Conservation (phyloP, 257 asterid species). For the Solanum virginianum region DNA sequence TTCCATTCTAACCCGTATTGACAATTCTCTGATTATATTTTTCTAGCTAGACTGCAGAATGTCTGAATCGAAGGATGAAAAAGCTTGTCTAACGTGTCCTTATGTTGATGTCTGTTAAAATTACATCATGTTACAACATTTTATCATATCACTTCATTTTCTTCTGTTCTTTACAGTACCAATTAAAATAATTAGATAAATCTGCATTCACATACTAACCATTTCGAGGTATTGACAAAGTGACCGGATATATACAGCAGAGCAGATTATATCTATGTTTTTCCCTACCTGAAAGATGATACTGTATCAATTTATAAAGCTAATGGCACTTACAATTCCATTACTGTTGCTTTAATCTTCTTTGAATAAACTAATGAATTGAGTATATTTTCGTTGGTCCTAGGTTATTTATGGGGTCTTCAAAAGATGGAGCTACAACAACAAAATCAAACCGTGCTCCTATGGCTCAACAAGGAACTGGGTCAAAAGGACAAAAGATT, state of each 20-base stretch:
- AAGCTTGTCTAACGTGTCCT: not conserved
- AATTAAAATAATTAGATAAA: not conserved
- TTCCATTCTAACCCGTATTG: too few species aligned
- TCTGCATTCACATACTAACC: not conserved
- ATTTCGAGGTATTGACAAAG: not conserved
- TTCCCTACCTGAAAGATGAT: not conserved
- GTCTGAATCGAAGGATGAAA: not conserved
- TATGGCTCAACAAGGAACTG: slow-evolving; percentile 35
- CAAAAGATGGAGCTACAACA: not conserved
- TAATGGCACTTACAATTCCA: not conserved
- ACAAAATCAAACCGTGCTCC: slow-evolving; percentile 17
- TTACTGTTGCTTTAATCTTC: not conserved
- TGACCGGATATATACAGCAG: not conserved
- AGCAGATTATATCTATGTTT: not conserved
- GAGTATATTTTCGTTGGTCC: not conserved
- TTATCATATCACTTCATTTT: not conserved
- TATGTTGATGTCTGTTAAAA: not conserved
- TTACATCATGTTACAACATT: not conserved
- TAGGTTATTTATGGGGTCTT: not conserved
- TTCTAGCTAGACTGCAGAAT: not conserved
- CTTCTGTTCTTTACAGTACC: not conserved
- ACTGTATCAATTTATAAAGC: not conserved
- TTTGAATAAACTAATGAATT: not conserved
- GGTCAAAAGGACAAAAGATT: slow-evolving; percentile 22
- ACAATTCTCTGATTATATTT: not conserved